Conservation (phyloP, 73 alveolate species). For the Blepharisma stoltei region DNA sequence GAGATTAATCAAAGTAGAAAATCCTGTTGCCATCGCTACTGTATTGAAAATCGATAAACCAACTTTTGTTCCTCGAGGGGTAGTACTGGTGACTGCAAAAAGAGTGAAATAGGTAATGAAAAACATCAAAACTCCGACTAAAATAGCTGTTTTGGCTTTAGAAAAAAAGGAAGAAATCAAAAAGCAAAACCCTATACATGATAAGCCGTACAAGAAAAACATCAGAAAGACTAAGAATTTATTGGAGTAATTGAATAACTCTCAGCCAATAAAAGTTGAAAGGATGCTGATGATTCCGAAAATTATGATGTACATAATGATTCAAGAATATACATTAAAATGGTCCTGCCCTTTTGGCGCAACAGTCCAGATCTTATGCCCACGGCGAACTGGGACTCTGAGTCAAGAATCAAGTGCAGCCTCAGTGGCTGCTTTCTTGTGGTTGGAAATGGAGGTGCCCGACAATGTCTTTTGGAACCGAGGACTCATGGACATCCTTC, state of each 20-base stretch:
- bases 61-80: background rate
- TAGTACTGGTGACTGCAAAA: background rate
- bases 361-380: too few species aligned
- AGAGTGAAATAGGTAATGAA: background rate
- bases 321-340: too few species aligned
- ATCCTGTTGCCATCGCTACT: conserved; percentile 20
- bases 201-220: conserved; percentile 8
- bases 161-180: background rate
- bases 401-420: too few species aligned
- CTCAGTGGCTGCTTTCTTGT: too few species aligned
- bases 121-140: conserved; percentile 10
- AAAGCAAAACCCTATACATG: conserved; percentile 13
- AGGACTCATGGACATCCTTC: too few species aligned
- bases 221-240: background rate
- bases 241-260: background rate
- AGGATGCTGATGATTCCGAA: background rate
- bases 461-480: too few species aligned
- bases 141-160: conserved; percentile 9
- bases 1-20: background rate
- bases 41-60: conserved; percentile 10
- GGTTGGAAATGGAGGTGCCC: too few species aligned
- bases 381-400: too few species aligned
- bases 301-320: conserved; percentile 26
- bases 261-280: background rate
- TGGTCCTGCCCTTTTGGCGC: too few species aligned